Conservation (phyloP, 1,284 basidiomycete genomes). For the Puccinia triticina region DNA sequence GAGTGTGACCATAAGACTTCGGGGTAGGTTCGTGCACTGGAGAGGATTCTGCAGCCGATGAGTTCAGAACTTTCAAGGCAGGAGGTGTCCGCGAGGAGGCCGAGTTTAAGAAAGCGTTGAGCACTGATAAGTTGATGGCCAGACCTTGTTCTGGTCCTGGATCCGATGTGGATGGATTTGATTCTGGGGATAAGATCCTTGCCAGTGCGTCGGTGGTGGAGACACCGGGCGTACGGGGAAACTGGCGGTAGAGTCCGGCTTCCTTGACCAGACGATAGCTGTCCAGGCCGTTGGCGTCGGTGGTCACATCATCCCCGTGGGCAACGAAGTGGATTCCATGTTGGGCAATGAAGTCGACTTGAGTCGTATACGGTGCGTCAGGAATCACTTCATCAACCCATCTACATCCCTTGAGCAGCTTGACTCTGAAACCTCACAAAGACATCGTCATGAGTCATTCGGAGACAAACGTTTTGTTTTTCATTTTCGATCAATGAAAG, state of each 20-base stretch:
- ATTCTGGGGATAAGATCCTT: constrained; percentile 19
- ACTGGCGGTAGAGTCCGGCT: constrained; percentile 42
- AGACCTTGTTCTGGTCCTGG: not conserved
- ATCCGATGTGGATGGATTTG: not conserved
- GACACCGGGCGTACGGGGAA: constrained; percentile 21
- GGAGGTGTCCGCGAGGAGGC: not conserved
- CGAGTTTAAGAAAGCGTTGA: constrained; percentile 23
- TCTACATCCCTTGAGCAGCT: constrained; percentile 35
- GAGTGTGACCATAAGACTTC: not conserved
- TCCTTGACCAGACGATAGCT: constrained; percentile 38
- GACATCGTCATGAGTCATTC: not conserved
- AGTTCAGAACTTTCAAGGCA: not conserved
- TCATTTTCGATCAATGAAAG: not conserved
- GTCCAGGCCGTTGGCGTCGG: constrained; percentile 35
- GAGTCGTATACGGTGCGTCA: constrained; percentile 40
- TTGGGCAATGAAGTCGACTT: constrained; percentile 34
- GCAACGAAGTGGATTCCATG: constrained; percentile 38
- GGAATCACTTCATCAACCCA: constrained; percentile 41
- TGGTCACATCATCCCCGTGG: constrained; percentile 43
- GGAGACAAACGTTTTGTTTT: not conserved
- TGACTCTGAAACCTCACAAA: constrained; percentile 1
- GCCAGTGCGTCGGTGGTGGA: constrained; percentile 39
- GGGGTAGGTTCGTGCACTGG: not conserved
- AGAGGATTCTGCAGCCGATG: not conserved
- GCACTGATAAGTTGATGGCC: constrained; percentile 23